Evolutionary conservation across 306 rosid species (phyloP).

Genomic region (Morella rubra): DNA sequence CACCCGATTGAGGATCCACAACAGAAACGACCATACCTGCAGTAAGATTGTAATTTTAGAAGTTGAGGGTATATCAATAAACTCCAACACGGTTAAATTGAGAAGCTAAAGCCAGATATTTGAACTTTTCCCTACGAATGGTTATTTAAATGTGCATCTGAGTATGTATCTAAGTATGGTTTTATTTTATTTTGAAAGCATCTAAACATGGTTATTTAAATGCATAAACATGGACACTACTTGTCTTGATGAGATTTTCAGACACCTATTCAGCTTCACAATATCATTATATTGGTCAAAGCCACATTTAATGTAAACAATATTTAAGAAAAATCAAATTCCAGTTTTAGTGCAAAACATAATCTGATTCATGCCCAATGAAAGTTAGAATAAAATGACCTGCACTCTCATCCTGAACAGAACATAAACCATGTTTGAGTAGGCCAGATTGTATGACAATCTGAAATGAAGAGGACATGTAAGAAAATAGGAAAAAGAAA

Average conservation of each 20-base stretch:
- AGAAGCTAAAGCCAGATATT: conserved; percentile 8
- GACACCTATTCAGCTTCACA: background rate
- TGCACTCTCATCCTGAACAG: conserved; percentile 93
- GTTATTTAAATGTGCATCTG: background rate
- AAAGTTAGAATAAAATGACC: conserved; percentile 42
- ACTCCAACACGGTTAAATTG: background rate
- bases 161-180: background rate
- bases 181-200: background rate
- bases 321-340: background rate
- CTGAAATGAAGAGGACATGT: conserved; percentile 48
- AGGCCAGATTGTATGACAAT: conserved; percentile 66
- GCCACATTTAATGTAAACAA: background rate
- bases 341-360: background rate
- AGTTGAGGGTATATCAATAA: conserved; percentile 17
- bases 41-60: conserved; percentile 27
- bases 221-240: background rate
- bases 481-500: conserved; percentile 26
- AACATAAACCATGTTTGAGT: conserved; percentile 69
- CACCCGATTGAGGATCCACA: conserved; percentile 82
- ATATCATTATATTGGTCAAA: background rate
- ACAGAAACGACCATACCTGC: conserved; percentile 74
- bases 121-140: background rate
- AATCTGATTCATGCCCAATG: background rate
- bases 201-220: background rate
- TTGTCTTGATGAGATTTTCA: background rate